A percentile compares a stretch with the other conserved stretches of the same genome.
Conservation (phyloP, 805 yeast genomes). For the Yarrowia yakushimensis region DNA sequence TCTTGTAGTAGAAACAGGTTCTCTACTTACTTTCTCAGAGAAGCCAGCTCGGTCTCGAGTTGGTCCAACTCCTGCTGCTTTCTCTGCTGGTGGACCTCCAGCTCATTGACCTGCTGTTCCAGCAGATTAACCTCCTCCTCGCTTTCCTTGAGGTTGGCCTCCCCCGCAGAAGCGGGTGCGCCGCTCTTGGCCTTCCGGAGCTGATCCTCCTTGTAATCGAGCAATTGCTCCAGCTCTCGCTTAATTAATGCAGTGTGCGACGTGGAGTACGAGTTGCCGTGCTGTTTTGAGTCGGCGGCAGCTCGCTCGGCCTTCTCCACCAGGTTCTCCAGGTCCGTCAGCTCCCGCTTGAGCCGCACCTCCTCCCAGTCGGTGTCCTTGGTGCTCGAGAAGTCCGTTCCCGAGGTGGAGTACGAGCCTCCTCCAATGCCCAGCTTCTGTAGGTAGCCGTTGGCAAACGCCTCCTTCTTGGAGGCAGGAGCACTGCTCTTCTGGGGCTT, state of each 20-base stretch:
- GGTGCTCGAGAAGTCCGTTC: slow-evolving; percentile 68
- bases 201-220: slow-evolving; percentile 70
- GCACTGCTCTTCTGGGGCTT: background rate
- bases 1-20: background rate
- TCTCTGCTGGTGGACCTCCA: slow-evolving; percentile 62
- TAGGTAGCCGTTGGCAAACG: slow-evolving; percentile 48
- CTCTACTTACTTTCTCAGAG: slow-evolving; percentile 13
- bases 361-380: slow-evolving; percentile 81
- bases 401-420: slow-evolving; percentile 41
- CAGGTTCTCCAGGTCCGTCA: slow-evolving; percentile 68
- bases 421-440: slow-evolving; percentile 52
- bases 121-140: slow-evolving; percentile 62
- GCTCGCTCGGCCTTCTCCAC: slow-evolving; percentile 55
- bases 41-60: slow-evolving; percentile 35
- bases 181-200: slow-evolving; percentile 43
- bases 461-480: slow-evolving; percentile 32
- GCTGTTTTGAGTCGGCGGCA: slow-evolving; percentile 41
- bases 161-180: slow-evolving; percentile 26
- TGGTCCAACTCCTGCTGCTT: slow-evolving; percentile 59
- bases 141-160: slow-evolving; percentile 33
- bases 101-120: slow-evolving; percentile 68
- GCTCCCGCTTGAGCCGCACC: slow-evolving; percentile 73
- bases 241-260: slow-evolving; percentile 42
- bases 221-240: slow-evolving; percentile 75
- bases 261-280: slow-evolving; percentile 36